phyloP scores from a whole-genome alignment of 176 grass and related monocot genomes.

The Cocos nucifera region DNA sequence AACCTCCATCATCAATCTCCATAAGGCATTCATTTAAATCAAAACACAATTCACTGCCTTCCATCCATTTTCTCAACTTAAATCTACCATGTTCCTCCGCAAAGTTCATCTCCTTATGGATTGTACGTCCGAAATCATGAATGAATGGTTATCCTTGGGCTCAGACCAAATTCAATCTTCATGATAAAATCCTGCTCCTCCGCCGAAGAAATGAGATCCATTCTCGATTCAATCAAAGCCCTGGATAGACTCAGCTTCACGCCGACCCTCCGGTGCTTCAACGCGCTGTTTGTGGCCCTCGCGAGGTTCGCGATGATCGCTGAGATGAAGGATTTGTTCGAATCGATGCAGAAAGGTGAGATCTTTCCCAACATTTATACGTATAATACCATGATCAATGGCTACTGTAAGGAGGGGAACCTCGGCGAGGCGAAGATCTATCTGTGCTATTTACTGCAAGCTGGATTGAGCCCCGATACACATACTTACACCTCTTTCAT shows the following conservation, averaged over 20 bases:
- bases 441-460: slow-evolving; percentile 42
- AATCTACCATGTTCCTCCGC: too few species aligned
- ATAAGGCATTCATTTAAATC: too few species aligned
- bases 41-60: too few species aligned
- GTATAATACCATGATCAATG: slow-evolving; percentile 76
- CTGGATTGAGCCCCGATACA: slow-evolving; percentile 37
- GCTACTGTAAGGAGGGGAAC: slow-evolving; percentile 57
- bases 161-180: too few species aligned
- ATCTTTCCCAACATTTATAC: slow-evolving; percentile 54
- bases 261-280: slow-evolving; percentile 46
- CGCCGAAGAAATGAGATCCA: too few species aligned
- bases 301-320: slow-evolving; percentile 47
- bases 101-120: too few species aligned
- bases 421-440: slow-evolving; percentile 53
- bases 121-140: too few species aligned
- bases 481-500: too few species aligned
- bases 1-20: too few species aligned
- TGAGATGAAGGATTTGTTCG: slow-evolving; percentile 58
- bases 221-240: slow-evolving; percentile 40
- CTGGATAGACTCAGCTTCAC: slow-evolving; percentile 48
- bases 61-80: too few species aligned
- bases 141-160: too few species aligned
- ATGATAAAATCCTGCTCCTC: too few species aligned
- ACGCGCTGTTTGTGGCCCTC: slow-evolving; percentile 57
- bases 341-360: slow-evolving; percentile 44